Evolutionary conservation across 306 rosid species (phyloP).

Genomic region (Herpetospermum pedunculosum): DNA sequence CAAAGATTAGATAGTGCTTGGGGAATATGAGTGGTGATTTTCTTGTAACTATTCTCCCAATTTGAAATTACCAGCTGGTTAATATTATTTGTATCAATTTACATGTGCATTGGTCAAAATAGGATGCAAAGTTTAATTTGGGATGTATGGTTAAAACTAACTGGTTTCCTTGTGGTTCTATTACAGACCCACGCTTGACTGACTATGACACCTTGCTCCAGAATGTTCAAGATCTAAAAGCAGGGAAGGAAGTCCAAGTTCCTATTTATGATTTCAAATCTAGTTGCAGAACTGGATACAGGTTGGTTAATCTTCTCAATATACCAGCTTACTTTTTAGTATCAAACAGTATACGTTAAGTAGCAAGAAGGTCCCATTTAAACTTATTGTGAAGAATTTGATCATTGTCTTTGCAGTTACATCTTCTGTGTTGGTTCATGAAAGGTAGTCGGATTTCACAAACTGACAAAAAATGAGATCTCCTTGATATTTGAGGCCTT

Average conservation of each 20-base stretch:
- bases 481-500: not conserved
- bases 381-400: not conserved
- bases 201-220: conserved; percentile 88
- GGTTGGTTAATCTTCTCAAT: conserved; percentile 28
- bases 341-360: not conserved
- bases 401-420: not conserved
- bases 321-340: not conserved
- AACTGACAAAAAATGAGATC: not conserved
- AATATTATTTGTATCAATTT: not conserved
- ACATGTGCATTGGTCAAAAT: not conserved
- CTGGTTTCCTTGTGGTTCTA: conserved; percentile 10
- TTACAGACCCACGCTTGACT: conserved; percentile 95
- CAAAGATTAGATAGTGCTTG: not conserved
- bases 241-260: conserved; percentile 66
- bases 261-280: conserved; percentile 96
- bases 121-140: conserved; percentile 15
- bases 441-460: not conserved
- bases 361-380: not conserved
- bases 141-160: conserved; percentile 5
- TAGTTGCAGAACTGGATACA: conserved; percentile 87
- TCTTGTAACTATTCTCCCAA: not conserved
- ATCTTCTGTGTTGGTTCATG: not conserved
- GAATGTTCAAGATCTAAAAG: conserved; percentile 79
- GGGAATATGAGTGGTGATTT: not conserved
- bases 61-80: not conserved